Base-by-base conservation (phyloP, 345 rosid genomes). In the Pistacia atlantica region DNA sequence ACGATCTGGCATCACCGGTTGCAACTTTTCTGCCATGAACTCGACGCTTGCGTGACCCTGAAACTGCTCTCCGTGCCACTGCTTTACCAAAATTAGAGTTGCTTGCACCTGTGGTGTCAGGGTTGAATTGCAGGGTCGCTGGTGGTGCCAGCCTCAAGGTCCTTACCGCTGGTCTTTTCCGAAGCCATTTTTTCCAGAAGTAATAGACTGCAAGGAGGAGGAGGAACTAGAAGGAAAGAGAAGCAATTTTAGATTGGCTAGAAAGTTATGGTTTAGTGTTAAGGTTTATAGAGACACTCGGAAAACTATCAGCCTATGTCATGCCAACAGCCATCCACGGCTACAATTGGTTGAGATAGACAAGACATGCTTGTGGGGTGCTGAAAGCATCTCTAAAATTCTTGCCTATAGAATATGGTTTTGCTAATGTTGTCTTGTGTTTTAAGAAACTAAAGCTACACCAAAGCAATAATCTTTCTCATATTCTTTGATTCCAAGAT, bases 21-120 rank as follows among this genome's bases (percentile, higher is more conserved):
- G 33, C 28, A 11, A 3, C 20, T 80, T 80, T 86, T 73, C 74
- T 83, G 56, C 89, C 75, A 13, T 76, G 59, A 1, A 10, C 59
- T 62, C 78, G 78, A 56, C 64, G 77, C 42, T 54, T 79, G 25
- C 71, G 82, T 1, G 88, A 81, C 71, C 89, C 74, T 38, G 62
- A 83, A 71, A 86, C 76, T 20, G 85, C 88, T 74, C 89, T 84
- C 63, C 64, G 62, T n/a, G 81, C 91, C 64, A 86, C 58, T 63
- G 78, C 87, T 77, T 85, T 88, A 73, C 85, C 84, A 17, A 72
- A 67, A 72, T 72, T 79, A 57, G 80, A 69, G 71, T 66, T 82
- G 51, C 68, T 64, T 31, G 75, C 3, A 28, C 62, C 77, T 37
- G 69, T 73, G 59, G 55, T 79, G 52, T 78, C 80, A n/a, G 38